Base-by-base conservation (phyloP, 805 yeast genomes). In the Saccharomycopsis sp. region DNA sequence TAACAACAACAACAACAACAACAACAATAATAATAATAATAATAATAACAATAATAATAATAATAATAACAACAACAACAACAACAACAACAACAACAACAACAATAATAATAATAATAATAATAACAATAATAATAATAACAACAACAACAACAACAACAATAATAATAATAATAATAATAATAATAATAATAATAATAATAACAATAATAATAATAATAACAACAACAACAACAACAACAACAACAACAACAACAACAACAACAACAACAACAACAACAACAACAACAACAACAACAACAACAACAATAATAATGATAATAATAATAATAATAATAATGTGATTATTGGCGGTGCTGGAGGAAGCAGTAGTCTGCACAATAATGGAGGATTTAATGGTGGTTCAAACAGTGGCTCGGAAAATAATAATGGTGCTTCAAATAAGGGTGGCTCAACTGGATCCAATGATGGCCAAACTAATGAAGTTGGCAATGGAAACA, bases 101-200 rank as follows among this genome's bases (percentile, higher is more conserved):
- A n/a, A 17, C 13, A 37, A 37, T 26, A 21, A 37, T 19, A 37
- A 37, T 26, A n/a, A n/a, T 7, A 37, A 23, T 19, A 22, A 37
- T 19, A 37, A 37, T 19, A n/a, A n/a, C 6, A 37, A 37, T n/a
- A 24, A 44, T 24, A 44, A 40, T 22, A 28, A 34, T 19, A 40
- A 44, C 33, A 28, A 35, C 37, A 27, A 44, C 28, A 36, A 28
- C 27, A 32, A 32, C 29, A 40, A 36, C 19, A 39, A 35, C 26
- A 28, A 23, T 24, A 35, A 20, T 16, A 34, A 44, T 17, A 44
- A 44, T 26, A 34, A 39, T 27, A 24, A 44, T 34, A 39, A 32
- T 14, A 21, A 36, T n/a, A n/a, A n/a, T n/a, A 35, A 5, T 21
- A 24, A 16, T 22, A 27, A 27, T 20, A 22, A 17, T 3, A 36